These are phyloP conservation scores for Bocquillonia castaneifolia DNA, from an alignment of 441 rosid genomes.

Conservation along the genomic window DNA sequence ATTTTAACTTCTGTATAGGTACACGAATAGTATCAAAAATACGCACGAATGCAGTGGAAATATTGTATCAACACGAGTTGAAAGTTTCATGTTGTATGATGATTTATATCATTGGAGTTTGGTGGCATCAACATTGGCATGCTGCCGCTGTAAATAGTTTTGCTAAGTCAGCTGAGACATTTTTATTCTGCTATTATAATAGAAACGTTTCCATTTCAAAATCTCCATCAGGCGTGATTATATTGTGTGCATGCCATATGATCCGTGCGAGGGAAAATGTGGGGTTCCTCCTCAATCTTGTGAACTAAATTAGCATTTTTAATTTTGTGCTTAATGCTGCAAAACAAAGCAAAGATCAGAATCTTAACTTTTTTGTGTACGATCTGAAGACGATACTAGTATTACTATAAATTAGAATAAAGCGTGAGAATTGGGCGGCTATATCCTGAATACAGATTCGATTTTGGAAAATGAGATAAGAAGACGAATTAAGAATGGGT, in stretches of 20 bases:
- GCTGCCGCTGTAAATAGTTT: conserved; percentile 11
- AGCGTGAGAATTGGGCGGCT: no score
- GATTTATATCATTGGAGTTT: not conserved
- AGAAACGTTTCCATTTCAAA: not conserved
- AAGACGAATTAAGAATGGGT: not conserved
- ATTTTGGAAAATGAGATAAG: not conserved
- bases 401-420: no score
- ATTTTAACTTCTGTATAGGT: conserved; percentile 23
- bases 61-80: not conserved
- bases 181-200: conserved; percentile 4
- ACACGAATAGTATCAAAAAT: conserved; percentile 14
- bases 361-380: no score
- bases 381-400: no score
- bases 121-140: not conserved
- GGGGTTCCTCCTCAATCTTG: no score
- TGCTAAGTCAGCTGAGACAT: not conserved
- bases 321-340: no score
- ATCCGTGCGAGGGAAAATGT: no score
- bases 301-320: no score
- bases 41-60: not conserved
- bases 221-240: no score
- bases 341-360: no score
- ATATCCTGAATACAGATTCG: no score
- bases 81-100: not conserved
- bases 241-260: no score